Conservation (phyloP, 2,329 filamentous ascomycete species). For the Pleurostoma richardsiae region DNA sequence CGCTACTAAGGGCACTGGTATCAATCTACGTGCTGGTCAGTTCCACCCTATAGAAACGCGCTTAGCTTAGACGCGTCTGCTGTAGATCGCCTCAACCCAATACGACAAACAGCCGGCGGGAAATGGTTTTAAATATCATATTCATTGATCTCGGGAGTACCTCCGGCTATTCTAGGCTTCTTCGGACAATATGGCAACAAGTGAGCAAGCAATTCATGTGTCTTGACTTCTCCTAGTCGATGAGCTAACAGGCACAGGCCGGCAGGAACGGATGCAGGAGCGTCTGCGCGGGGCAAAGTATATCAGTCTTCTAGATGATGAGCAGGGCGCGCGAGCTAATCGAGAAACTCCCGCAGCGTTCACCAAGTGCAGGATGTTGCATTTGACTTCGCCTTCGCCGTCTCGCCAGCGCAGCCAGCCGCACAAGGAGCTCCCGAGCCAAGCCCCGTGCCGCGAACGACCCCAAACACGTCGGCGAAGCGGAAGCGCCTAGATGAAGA, state of each 20-base stretch:
- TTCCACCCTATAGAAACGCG: too few relatives aligned
- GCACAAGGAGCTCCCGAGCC: conserved; percentile 7
- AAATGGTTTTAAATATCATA: too few relatives aligned
- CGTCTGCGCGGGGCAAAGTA: conserved; percentile 53
- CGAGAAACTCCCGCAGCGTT: conserved; percentile 27
- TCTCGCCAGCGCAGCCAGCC: conserved; percentile 11
- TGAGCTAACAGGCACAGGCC: conserved; percentile 30
- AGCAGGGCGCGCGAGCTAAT: background rate
- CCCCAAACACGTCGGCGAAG: conserved; percentile 44
- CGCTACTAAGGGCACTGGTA: too few relatives aligned
- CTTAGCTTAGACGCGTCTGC: too few relatives aligned
- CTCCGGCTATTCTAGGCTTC: too few relatives aligned
- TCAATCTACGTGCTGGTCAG: too few relatives aligned
- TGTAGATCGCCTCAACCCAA: too few relatives aligned
- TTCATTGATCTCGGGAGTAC: too few relatives aligned
- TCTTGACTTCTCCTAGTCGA: conserved; percentile 1
- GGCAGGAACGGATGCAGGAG: conserved; percentile 59
- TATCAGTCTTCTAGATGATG: background rate
- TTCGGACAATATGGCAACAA: conserved; percentile 23
- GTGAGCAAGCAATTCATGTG: conserved; percentile 13
- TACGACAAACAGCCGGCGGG: too few relatives aligned
- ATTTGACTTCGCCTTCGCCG: conserved; percentile 45
- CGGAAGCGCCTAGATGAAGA: conserved; percentile 29
- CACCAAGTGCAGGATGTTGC: conserved; percentile 56
- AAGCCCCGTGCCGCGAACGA: conserved; percentile 23